Evolutionary conservation across 495 filamentous ascomycete species (phyloP).

Genomic region (Tuber calosporum): DNA sequence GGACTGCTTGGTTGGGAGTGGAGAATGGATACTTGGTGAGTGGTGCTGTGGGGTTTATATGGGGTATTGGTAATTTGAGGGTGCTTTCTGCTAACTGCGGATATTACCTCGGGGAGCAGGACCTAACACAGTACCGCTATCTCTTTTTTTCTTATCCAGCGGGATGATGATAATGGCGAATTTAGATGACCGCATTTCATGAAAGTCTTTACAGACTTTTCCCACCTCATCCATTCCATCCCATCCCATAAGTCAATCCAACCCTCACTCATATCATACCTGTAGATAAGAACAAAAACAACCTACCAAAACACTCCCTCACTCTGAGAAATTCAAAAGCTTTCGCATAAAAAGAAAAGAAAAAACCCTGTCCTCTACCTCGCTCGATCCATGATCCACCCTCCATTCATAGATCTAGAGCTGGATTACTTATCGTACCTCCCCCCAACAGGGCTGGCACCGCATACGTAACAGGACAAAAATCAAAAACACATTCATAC

Average conservation of each 20-base stretch:
- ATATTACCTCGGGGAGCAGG: not conserved
- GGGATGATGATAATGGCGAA: too few species aligned
- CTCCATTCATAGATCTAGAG: slow-evolving; percentile 35
- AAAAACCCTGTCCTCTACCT: slow-evolving; percentile 33
- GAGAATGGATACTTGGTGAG: not conserved
- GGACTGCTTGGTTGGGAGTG: slow-evolving; percentile 2
- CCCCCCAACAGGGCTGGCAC: not conserved
- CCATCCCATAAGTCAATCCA: not conserved
- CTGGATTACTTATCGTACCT: slow-evolving; percentile 30
- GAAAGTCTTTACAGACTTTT: not conserved
- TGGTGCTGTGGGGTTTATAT: not conserved
- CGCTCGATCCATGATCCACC: slow-evolving; percentile 37
- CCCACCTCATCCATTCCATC: not conserved
- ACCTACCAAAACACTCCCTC: not conserved
- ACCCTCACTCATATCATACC: not conserved
- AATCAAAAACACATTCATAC: slow-evolving; percentile 33
- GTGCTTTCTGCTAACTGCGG: not conserved
- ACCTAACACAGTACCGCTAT: not conserved
- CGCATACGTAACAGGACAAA: slow-evolving; percentile 20
- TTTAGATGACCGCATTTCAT: not conserved
- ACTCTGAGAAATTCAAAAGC: not conserved
- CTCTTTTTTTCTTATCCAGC: not conserved
- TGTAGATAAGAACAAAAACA: not conserved
- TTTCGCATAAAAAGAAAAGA: not conserved
- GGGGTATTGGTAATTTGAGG: slow-evolving; percentile 4